Conservation (phyloP, 306 rosid genomes). For the Senna tora region DNA sequence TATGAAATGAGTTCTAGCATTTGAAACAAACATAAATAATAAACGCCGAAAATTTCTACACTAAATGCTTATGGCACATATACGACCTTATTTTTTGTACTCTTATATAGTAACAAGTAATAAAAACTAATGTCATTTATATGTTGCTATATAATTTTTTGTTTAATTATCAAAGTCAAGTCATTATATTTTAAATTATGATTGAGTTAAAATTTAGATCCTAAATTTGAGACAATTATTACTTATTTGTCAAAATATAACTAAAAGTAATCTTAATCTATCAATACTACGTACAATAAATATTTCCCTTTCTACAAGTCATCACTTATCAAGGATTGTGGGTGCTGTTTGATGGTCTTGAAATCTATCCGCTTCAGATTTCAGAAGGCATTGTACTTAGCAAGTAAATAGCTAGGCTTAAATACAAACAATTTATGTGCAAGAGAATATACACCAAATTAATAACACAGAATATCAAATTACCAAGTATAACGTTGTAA, state of each 20-base stretch:
- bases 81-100: too few relatives aligned
- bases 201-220: too few relatives aligned
- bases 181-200: too few relatives aligned
- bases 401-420: neutral
- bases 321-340: neutral
- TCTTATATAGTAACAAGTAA: too few relatives aligned
- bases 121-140: too few relatives aligned
- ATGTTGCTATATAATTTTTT: too few relatives aligned
- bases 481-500: constrained; percentile 57
- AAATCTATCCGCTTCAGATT: neutral
- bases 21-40: neutral
- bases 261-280: neutral
- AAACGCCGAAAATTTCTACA: neutral
- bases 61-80: neutral
- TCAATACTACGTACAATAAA: too few relatives aligned
- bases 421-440: constrained; percentile 5
- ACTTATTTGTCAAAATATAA: neutral
- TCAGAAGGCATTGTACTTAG: neutral
- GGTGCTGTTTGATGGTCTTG: neutral
- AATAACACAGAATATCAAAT: too few relatives aligned
- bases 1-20: neutral
- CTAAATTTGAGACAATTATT: too few relatives aligned
- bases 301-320: neutral
- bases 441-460: neutral
- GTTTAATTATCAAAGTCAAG: too few relatives aligned